These are phyloP conservation scores for Cronartium quercuum DNA, from an alignment of 1,284 basidiomycete genomes.

Conservation along the genomic window DNA sequence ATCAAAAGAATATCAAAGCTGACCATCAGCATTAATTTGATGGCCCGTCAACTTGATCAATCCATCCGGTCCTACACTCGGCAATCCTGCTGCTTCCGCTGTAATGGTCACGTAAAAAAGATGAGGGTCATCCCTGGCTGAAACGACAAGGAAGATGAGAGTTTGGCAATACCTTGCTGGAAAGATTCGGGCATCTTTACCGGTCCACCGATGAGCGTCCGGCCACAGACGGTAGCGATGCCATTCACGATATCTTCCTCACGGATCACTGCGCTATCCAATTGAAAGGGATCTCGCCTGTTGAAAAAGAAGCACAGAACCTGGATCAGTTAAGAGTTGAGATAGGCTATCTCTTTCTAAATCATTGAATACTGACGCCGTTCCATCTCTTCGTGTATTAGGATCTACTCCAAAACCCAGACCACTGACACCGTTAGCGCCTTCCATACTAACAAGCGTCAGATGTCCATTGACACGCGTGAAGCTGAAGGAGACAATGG, in stretches of 20 bases:
- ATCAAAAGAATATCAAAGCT: background rate
- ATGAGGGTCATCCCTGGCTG: background rate
- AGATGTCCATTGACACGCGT: slow-evolving; percentile 4
- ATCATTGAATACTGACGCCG: background rate
- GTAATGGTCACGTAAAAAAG: background rate
- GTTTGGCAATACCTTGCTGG: background rate
- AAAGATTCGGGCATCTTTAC: slow-evolving; percentile 17
- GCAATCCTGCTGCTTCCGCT: slow-evolving; percentile 25
- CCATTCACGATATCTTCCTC: slow-evolving; percentile 26
- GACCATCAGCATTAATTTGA: slow-evolving; percentile 26
- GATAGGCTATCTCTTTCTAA: background rate
- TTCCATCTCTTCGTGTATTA: slow-evolving; percentile 16
- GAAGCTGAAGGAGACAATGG: background rate
- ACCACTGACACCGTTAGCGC: slow-evolving; percentile 29
- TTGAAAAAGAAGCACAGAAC: background rate
- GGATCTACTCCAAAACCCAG: slow-evolving; percentile 18
- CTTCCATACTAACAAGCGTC: slow-evolving; percentile 27
- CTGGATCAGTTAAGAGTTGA: background rate
- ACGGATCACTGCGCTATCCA: slow-evolving; percentile 26
- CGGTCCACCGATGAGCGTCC: slow-evolving; percentile 31
- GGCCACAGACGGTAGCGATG: slow-evolving; percentile 30
- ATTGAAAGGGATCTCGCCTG: slow-evolving; percentile 29
- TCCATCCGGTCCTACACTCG: slow-evolving; percentile 17
- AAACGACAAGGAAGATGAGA: background rate
- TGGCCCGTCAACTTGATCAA: slow-evolving; percentile 17